Evolutionary conservation across 495 filamentous ascomycete genomes (phyloP), one percentile per base, ranked within the genome.

Genomic region (Stereocaulon alpinum): DNA sequence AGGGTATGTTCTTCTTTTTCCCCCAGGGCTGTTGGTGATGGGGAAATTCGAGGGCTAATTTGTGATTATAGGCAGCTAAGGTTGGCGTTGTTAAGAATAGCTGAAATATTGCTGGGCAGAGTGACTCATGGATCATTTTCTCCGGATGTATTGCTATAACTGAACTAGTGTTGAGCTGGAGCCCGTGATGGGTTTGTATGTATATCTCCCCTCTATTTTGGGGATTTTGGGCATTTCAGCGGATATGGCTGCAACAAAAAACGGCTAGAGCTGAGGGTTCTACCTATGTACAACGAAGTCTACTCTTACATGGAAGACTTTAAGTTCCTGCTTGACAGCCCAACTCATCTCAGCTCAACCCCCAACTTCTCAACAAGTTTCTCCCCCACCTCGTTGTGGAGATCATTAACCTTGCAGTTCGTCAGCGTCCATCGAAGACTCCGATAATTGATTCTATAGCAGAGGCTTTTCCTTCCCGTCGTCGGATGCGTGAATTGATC

Each of bases 401-500:
- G 70, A 27, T 74, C 72, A 69, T 95, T 95, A 5, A 80, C 76
- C 74, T 94, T 87, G 53, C 76, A 74, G 56, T 89, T 92, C 29
- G 81, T 93, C 72, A 98, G 73, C 9, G 94, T 98, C 63, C 82
- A 78, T 72, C 96, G 92, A 64, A 96, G 71, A 68, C 88, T 91
- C 44, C 91, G 77, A 67, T 97, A 98, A 68, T 89, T 92, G 66
- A 96, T 86, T 63, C 93, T 75, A 67, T 96, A 98, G 74, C 89
- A 95, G 73, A 91, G 70, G 69, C 89, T 95, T 76, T 80, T 84
- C 65, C 87, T 74, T 15, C 81, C 80, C 49, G 88, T 91, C 72
- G 86, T 87, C n/a, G 91, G 91, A 73, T 97, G 90, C 41, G 77
- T 81, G 68, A 97, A 98, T 63, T 88, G 79, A 73, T 98, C 93